Base-by-base conservation (phyloP, 2,329 filamentous ascomycete species). In the Microsporum ferrugineum region DNA sequence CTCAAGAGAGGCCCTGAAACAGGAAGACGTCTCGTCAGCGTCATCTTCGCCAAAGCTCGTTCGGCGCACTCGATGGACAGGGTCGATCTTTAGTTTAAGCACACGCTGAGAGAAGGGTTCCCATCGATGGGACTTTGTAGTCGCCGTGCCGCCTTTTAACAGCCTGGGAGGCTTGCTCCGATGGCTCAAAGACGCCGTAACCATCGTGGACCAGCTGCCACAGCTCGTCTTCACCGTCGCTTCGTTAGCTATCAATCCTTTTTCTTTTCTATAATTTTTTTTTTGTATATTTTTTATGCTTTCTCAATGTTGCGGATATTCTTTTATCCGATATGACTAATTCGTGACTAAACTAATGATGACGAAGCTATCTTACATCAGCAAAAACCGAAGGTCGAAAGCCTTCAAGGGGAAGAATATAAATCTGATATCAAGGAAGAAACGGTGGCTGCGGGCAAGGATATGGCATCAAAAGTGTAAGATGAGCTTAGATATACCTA, bases 31-130 rank as follows among this genome's bases (percentile, higher is more conserved):
- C 27, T 86, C 81, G 63, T 86, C 84, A 69, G 87, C 80, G 73
- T 91, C 87, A 78, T 89, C 86, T 70, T 87, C 84, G 64, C 91
- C 88, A 77, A 94, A 85, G 86, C 77, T 95, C 84, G 72, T 72
- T 43, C 88, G 87, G 75, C 91, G 89, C 68, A 95, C 88, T 76
- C 87, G 87, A 74, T 94, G 90, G 67, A 99, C 83, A 53, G 94
- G 94, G 70, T 99, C 92, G 76, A 99, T 87, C 76, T 89, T 94
- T 71, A 97, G 83, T 73, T 91, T 94, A 65, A 89, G 84, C 72
- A 97, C 89, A 74, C 95, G 94, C 71, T 87, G 84, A 63, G 87
- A 89, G 76, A 97, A 97, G 64, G 89, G 87, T 76, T 96, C 88
- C 84, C 90, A 97, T 72, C 89, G 83, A 76, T 96, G 89, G 59